Evolutionary conservation across 208 protist genomes (phyloP).

Genomic region (Leishmania braziliensis): DNA sequence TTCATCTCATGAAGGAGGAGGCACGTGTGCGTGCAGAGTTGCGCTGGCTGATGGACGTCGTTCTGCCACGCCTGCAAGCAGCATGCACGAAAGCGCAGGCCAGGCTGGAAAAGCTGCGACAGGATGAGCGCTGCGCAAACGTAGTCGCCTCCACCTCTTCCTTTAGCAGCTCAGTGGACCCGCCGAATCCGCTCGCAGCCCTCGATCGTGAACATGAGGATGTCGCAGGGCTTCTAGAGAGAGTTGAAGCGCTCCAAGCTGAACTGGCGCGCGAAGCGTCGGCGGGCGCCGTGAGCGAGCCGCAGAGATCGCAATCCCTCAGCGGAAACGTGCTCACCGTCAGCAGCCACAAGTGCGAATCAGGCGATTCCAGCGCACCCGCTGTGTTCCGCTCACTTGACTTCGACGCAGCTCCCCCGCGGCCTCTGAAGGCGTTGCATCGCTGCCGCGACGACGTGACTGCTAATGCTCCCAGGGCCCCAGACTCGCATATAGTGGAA

Average conservation of each 20-base stretch:
- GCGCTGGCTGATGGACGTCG: constrained; percentile 9
- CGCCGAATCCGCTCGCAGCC: background rate
- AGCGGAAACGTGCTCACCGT: background rate
- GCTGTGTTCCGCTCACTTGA: background rate
- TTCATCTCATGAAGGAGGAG: constrained; percentile 12
- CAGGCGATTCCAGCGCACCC: background rate
- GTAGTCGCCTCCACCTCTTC: background rate
- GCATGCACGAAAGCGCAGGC: background rate
- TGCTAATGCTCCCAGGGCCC: background rate
- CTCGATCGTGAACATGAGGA: background rate
- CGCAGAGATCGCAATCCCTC: background rate
- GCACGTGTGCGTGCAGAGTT: constrained; percentile 22
- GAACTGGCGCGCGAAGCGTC: background rate
- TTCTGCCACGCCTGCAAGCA: constrained; percentile 7
- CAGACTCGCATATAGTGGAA: background rate
- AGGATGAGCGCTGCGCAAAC: background rate
- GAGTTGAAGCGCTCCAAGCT: background rate
- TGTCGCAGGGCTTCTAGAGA: background rate
- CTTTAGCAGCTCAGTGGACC: background rate
- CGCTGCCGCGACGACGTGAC: background rate
- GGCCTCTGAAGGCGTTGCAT: background rate
- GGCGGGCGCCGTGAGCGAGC: background rate
- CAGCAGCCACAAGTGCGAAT: background rate
- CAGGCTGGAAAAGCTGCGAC: background rate
- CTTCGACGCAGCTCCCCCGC: background rate